A percentile compares a stretch with the other conserved stretches of the same genome.
Conservation (phyloP, 805 yeast species). For the Starmera quercuum region DNA sequence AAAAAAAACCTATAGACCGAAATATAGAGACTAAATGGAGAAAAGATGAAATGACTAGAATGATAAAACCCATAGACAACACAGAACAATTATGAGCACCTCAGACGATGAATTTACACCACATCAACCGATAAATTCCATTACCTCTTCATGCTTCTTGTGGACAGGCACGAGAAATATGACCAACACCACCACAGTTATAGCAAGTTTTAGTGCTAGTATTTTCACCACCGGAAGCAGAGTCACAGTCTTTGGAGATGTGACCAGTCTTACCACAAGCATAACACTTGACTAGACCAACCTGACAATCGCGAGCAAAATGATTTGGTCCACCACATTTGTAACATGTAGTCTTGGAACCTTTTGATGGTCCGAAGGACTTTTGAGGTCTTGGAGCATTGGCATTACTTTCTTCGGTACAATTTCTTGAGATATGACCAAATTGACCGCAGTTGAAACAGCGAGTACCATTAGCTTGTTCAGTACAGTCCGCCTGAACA, state of each 20-base stretch:
- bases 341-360: conserved; percentile 52
- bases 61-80: too few relatives aligned
- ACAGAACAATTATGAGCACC: too few relatives aligned
- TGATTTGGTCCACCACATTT: conserved; percentile 93
- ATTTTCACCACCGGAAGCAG: conserved; percentile 42
- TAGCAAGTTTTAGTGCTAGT: conserved; percentile 30
- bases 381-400: conserved; percentile 6
- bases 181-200: conserved; percentile 58
- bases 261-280: conserved; percentile 90
- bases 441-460: conserved; percentile 74
- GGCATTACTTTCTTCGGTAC: conserved; percentile 40
- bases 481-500: conserved; percentile 73
- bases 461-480: conserved; percentile 48
- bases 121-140: too few relatives aligned
- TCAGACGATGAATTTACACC: too few relatives aligned
- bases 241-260: conserved; percentile 74
- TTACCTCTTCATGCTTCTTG: too few relatives aligned
- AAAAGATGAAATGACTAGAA: too few relatives aligned
- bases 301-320: conserved; percentile 83
- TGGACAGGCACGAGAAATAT: conserved; percentile 75
- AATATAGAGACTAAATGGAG: too few relatives aligned
- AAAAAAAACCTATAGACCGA: too few relatives aligned
- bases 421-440: conserved; percentile 80
- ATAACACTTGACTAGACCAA: conserved; percentile 71
- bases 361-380: conserved; percentile 14